Conservation (phyloP, 2,329 filamentous ascomycete genomes). For the Fusarium nematophilum region DNA sequence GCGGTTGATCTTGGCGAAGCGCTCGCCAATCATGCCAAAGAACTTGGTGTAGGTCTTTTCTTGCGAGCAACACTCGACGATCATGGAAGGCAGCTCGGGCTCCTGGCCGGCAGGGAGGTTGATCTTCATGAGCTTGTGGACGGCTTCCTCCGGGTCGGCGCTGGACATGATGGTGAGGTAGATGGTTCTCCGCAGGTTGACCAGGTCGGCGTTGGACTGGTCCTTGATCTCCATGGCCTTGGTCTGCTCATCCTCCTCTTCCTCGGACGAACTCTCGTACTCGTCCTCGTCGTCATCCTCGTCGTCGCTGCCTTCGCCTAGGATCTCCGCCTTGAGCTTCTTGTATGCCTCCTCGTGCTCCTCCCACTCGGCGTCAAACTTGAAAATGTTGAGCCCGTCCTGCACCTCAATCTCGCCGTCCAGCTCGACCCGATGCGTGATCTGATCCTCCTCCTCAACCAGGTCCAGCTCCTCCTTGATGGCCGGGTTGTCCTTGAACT, state of each 20-base stretch:
- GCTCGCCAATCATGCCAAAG: conserved; percentile 92
- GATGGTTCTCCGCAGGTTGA: conserved; percentile 92
- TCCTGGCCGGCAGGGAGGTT: conserved; percentile 89
- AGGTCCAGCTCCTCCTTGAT: conserved; percentile 93
- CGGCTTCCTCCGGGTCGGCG: conserved; percentile 95
- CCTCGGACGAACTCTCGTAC: conserved; percentile 75
- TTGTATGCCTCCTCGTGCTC: conserved; percentile 91
- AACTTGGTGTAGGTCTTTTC: conserved; percentile 98
- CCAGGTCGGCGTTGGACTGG: conserved; percentile 94
- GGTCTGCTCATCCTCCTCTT: conserved; percentile 80
- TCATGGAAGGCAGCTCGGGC: conserved; percentile 92
- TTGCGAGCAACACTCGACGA: conserved; percentile 96
- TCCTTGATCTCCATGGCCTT: conserved; percentile 96
- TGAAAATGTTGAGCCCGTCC: conserved; percentile 94
- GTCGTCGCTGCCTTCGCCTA: conserved; percentile 91
- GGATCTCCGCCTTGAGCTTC: conserved; percentile 89
- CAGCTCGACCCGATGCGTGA: conserved; percentile 86
- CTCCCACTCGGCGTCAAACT: conserved; percentile 90
- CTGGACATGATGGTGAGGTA: conserved; percentile 98
- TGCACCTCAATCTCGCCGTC: conserved; percentile 88
- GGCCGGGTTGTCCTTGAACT: conserved; percentile 93
- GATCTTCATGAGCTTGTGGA: conserved; percentile 96
- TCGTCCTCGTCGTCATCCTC: conserved; percentile 74
- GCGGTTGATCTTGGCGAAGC: conserved; percentile 95
- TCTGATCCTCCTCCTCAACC: conserved; percentile 97